phyloP scores from a whole-genome alignment of 176 grass and related monocot genomes.

The Eragrostis curvula region DNA sequence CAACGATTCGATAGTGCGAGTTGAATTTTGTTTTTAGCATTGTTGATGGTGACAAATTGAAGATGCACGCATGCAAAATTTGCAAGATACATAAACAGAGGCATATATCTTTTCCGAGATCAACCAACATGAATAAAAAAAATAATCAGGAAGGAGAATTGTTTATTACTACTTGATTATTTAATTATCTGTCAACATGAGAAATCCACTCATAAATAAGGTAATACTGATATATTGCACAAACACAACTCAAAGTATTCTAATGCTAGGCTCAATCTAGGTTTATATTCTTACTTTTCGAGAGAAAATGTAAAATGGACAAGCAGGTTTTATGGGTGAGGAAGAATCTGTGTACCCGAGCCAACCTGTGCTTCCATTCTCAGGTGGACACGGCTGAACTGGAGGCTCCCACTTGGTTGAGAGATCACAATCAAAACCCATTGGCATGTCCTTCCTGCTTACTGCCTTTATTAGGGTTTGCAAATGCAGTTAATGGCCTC shows the following conservation, averaged over 20 bases:
- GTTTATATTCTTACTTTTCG: not conserved
- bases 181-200: not conserved
- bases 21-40: slow-evolving; percentile 25
- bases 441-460: not conserved
- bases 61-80: not conserved
- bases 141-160: not conserved
- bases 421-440: slow-evolving; percentile 7
- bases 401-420: slow-evolving; percentile 23
- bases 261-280: no score
- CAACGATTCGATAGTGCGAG: not conserved
- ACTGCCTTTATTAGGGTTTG: slow-evolving; percentile 6
- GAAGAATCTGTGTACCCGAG: not conserved
- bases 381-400: not conserved
- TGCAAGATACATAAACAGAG: not conserved
- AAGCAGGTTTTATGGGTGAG: not conserved
- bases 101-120: not conserved
- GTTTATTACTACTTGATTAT: no score
- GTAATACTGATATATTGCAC: not conserved
- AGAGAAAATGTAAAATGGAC: not conserved
- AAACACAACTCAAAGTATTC: no score
- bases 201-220: not conserved
- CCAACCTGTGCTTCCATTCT: not conserved
- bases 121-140: not conserved
- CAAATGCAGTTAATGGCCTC: not conserved
- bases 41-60: slow-evolving; percentile 27